These are phyloP conservation scores for Bullera alba DNA, from an alignment of 768 basidiomycete genomes.

Conservation along the genomic window DNA sequence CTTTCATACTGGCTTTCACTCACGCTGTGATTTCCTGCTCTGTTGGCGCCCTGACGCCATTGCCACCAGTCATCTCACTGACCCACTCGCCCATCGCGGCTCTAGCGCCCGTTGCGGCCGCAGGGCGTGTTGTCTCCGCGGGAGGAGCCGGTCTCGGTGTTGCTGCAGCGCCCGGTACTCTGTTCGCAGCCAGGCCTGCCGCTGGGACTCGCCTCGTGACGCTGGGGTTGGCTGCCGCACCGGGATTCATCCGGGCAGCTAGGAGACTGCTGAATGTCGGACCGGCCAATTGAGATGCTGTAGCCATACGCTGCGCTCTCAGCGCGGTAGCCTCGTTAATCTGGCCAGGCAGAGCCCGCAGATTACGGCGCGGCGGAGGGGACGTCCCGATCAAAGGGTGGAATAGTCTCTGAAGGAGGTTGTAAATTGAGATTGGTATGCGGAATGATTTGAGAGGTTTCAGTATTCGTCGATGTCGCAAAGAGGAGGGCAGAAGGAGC, in stretches of 20 bases:
- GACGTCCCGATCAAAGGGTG: conserved; percentile 63
- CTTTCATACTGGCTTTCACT: conserved; percentile 3
- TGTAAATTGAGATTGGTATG: conserved; percentile 57
- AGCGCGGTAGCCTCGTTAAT: conserved; percentile 1
- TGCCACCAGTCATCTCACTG: conserved; percentile 65
- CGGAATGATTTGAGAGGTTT: conserved; percentile 60
- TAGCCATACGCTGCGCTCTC: background rate
- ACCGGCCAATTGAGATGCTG: background rate
- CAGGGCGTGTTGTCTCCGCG: background rate
- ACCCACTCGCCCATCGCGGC: conserved; percentile 39
- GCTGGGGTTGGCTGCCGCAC: background rate
- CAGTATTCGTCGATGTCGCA: conserved; percentile 22
- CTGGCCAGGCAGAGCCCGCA: conserved; percentile 66
- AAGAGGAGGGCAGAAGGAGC: conserved; percentile 52
- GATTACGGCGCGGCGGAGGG: conserved; percentile 59
- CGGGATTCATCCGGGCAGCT: background rate
- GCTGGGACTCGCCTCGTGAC: background rate
- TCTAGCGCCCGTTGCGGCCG: conserved; percentile 11
- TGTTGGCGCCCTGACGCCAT: conserved; percentile 59
- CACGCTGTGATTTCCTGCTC: conserved; percentile 64
- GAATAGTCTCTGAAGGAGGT: conserved; percentile 56
- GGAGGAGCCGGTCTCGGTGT: background rate
- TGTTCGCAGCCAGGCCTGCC: background rate
- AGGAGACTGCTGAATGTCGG: background rate
- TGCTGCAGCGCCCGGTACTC: background rate